Base-by-base conservation (phyloP, 148 eudicot genomes). In the Nepenthes gracilis region DNA sequence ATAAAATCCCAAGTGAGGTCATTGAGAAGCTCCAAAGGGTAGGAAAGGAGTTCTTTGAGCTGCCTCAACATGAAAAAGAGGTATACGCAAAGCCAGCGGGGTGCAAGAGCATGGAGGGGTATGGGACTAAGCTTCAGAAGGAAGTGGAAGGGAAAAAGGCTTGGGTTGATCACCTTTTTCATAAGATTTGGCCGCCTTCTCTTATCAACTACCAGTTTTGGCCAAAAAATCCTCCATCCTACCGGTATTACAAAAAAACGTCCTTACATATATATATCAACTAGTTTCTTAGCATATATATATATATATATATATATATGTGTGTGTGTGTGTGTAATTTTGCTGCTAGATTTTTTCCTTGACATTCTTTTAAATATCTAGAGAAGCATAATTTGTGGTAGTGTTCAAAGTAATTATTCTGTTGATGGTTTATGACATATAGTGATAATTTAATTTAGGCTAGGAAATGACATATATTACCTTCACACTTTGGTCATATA, bases 101-200 rank as follows among this genome's bases (percentile, higher is more conserved):
- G 12, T 60, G 68, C 8, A 47, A 67, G n/a, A 64, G 74, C 23
- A 62, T 64, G 47, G 83, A 86, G 74, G 97, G 97, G 10, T 89
- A 89, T 67, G 89, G 93, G 2, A 78, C 78, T 4, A 70, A 67
- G 61, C 72, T 86, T 15, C 84, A 81, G 48, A 83, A 83, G 40
- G 86, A 77, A 54, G 62, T 77, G 5, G 62, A 70, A 45, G 85
- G 81, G 1, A 84, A 77, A 58, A 87, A 78, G 47, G 83, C 70
- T 23, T 89, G 97, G 97, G 90, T 84, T 67, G 97, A 90, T 82
- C 97, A 90, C 66, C 68, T 90, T 72, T 90, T 90, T 34, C 86
- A 90, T 33, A 80, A 59, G 56, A 73, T 84, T 35, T 90, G 97
- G 97, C 97, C 97, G 3, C 80, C 81, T 69, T 50, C 83, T 55